Percentiles rank a stretch among this genome's conserved stretches.
Conservation (phyloP, 805 yeast species). For the Jamesozyma gamospora region DNA sequence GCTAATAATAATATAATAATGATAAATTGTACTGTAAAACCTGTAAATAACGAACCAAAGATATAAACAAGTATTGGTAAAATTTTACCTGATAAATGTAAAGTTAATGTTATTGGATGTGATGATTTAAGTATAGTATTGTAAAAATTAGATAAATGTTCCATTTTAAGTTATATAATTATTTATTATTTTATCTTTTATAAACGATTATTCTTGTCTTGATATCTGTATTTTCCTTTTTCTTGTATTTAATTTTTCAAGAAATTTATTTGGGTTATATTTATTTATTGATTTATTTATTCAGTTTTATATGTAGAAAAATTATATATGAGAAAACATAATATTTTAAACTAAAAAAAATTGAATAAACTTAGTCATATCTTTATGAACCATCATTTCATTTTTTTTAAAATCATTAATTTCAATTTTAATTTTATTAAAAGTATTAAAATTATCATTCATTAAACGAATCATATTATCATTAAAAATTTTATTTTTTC, state of each 20-base stretch:
- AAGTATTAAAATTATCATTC: slow-evolving; percentile 10
- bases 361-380: slow-evolving; percentile 53
- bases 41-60: slow-evolving; percentile 24
- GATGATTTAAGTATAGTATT: slow-evolving; percentile 28
- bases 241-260: too few species aligned
- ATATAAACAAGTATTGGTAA: slow-evolving; percentile 27
- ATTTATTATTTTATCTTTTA: too few species aligned
- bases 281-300: too few species aligned
- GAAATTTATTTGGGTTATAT: too few species aligned
- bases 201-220: too few species aligned
- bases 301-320: too few species aligned
- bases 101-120: slow-evolving; percentile 25
- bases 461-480: slow-evolving; percentile 13
- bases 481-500: slow-evolving; percentile 20
- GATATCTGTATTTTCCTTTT: too few species aligned
- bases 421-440: slow-evolving; percentile 45
- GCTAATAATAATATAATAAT: slow-evolving; percentile 65
- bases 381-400: slow-evolving; percentile 61
- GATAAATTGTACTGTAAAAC: slow-evolving; percentile 50
- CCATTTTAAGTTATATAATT: too few species aligned
- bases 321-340: too few species aligned
- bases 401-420: slow-evolving; percentile 52
- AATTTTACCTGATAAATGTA: slow-evolving; percentile 26
- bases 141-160: slow-evolving; percentile 25
- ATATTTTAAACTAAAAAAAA: too few species aligned